A percentile compares a stretch with the other conserved stretches of the same genome.
These are phyloP conservation scores for Ministeria vibrans DNA, from an alignment of 78 protist genomes.

Conservation along the genomic window DNA sequence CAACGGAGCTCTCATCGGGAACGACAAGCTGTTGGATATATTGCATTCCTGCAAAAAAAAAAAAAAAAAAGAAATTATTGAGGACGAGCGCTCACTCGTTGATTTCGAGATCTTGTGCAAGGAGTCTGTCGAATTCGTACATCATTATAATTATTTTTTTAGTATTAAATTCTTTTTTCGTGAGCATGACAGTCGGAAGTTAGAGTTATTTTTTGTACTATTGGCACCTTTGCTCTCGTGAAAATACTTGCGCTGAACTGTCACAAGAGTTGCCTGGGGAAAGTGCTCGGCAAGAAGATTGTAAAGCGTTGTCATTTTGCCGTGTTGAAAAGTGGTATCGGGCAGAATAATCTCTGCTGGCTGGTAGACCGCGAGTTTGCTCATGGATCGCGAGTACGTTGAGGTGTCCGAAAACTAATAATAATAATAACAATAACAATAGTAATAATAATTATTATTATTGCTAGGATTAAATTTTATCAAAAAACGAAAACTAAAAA, in stretches of 20 bases:
- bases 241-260: constrained; percentile 5
- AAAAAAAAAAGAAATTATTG: too few species aligned
- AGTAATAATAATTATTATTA: background rate
- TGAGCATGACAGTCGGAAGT: too few species aligned
- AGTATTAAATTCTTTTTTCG: too few species aligned
- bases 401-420: background rate
- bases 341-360: background rate
- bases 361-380: background rate
- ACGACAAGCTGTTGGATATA: too few species aligned
- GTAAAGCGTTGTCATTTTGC: background rate
- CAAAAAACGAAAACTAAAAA: background rate
- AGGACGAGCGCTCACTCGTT: too few species aligned
- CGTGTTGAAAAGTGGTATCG: background rate
- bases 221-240: constrained; percentile 6
- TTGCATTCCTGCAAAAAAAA: too few species aligned
- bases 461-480: background rate
- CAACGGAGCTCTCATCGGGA: too few species aligned
- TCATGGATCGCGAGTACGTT: background rate
- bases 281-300: background rate
- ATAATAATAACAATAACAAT: too few species aligned
- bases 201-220: too few species aligned
- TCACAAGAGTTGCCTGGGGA: background rate
- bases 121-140: too few species aligned
- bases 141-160: too few species aligned
- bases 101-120: too few species aligned